A percentile compares a stretch with the other conserved stretches of the same genome.
These are phyloP conservation scores for Porodaedalea pini DNA, from an alignment of 1,284 basidiomycete genomes.

Conservation along the genomic window DNA sequence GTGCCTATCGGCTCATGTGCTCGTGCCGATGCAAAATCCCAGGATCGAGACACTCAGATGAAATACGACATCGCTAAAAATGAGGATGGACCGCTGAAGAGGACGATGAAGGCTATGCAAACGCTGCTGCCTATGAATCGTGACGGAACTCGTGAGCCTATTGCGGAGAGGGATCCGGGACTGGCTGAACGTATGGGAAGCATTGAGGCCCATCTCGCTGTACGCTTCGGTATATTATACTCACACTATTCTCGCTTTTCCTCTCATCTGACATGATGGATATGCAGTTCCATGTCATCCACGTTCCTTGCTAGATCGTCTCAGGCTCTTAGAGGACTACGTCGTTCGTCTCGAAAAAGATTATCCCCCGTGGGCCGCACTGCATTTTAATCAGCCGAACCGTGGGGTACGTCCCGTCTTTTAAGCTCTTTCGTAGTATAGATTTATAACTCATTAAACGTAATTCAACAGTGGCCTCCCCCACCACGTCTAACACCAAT, in stretches of 20 bases:
- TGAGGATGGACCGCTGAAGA: constrained; percentile 66
- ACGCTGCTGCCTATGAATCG: not conserved
- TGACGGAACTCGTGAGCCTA: constrained; percentile 28
- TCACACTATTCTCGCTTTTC: not conserved
- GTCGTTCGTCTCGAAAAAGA: constrained; percentile 70
- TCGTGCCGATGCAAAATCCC: constrained; percentile 62
- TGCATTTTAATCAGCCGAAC: constrained; percentile 78
- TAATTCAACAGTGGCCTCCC: constrained; percentile 62
- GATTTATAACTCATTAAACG: not conserved
- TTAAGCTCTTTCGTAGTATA: not conserved
- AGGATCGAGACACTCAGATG: constrained; percentile 73
- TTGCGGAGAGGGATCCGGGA: constrained; percentile 48
- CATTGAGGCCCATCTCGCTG: constrained; percentile 64
- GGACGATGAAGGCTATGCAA: constrained; percentile 41
- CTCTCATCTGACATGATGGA: not conserved
- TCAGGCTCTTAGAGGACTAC: constrained; percentile 72
- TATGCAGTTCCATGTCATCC: constrained; percentile 64
- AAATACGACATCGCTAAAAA: constrained; percentile 81
- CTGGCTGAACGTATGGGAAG: constrained; percentile 58
- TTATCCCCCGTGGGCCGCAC: constrained; percentile 77
- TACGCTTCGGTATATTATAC: constrained; percentile 57
- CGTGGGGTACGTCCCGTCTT: constrained; percentile 56
- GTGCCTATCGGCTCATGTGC: constrained; percentile 51
- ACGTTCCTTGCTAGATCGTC: constrained; percentile 53
- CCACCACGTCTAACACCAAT: constrained; percentile 68